Conservation (phyloP, 495 filamentous ascomycete species). For the Penicillium manginii region DNA sequence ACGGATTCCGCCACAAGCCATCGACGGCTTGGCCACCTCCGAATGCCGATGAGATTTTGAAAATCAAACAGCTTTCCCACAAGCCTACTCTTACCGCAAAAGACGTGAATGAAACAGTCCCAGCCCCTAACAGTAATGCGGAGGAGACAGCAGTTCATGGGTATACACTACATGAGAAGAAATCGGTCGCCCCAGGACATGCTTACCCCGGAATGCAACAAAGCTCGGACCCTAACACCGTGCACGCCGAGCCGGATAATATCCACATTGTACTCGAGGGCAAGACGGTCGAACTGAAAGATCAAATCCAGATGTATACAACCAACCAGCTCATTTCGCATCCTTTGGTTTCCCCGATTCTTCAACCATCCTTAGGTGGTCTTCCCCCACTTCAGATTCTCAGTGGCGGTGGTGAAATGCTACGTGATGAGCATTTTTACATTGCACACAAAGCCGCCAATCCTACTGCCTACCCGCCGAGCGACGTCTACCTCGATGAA, state of each 20-base stretch:
- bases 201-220: slow-evolving; percentile 44
- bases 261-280: slow-evolving; percentile 68
- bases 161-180: slow-evolving; percentile 40
- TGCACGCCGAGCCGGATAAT: slow-evolving; percentile 43
- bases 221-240: slow-evolving; percentile 22
- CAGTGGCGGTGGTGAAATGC: slow-evolving; percentile 82
- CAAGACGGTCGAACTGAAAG: slow-evolving; percentile 74
- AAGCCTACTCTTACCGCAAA: slow-evolving; percentile 38
- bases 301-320: slow-evolving; percentile 95
- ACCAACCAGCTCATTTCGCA: slow-evolving; percentile 85
- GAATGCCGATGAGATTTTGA: slow-evolving; percentile 68
- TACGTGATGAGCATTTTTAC: slow-evolving; percentile 94
- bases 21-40: slow-evolving; percentile 90
- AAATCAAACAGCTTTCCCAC: slow-evolving; percentile 40
- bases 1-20: slow-evolving; percentile 85
- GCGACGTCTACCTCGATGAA: slow-evolving; percentile 66
- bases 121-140: slow-evolving; percentile 22
- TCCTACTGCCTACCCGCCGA: slow-evolving; percentile 72
- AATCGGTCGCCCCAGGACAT: slow-evolving; percentile 20
- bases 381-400: slow-evolving; percentile 85
- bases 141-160: slow-evolving; percentile 45
- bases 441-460: slow-evolving; percentile 91
- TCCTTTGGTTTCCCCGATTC: slow-evolving; percentile 84
- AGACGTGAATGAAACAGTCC: slow-evolving; percentile 22
- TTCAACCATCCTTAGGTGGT: slow-evolving; percentile 86